These are phyloP conservation scores for Leccinum longicurvipes DNA, from an alignment of 768 basidiomycete species.

Conservation along the genomic window DNA sequence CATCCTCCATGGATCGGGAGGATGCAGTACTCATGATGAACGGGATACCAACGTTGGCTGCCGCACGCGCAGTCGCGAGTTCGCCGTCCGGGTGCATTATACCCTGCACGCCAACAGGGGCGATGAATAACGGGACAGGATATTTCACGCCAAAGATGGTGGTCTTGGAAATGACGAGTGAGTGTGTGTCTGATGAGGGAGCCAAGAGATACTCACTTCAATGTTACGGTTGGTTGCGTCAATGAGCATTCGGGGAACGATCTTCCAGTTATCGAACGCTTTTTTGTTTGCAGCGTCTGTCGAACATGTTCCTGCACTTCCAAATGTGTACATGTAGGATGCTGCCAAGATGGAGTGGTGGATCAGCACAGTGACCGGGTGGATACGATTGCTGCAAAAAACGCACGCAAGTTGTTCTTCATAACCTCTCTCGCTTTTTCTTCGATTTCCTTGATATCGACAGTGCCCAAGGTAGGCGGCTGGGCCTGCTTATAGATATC, in stretches of 20 bases:
- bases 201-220: constrained; percentile 41
- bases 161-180: constrained; percentile 40
- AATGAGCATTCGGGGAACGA: constrained; percentile 80
- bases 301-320: constrained; percentile 67
- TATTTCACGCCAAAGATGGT: constrained; percentile 68
- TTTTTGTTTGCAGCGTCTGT: constrained; percentile 67
- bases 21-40: constrained; percentile 77
- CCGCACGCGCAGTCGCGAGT: constrained; percentile 65
- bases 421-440: constrained; percentile 61
- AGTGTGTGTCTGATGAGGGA: neutral
- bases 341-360: constrained; percentile 32
- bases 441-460: constrained; percentile 60
- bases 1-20: constrained; percentile 68
- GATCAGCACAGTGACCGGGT: neutral
- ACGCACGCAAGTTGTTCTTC: constrained; percentile 53
- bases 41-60: constrained; percentile 57
- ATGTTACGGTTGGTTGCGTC: constrained; percentile 55
- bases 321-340: constrained; percentile 73
- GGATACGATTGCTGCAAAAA: no score
- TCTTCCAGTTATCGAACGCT: constrained; percentile 63
- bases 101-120: constrained; percentile 77
- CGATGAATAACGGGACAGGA: constrained; percentile 59
- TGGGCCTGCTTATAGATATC: constrained; percentile 19
- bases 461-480: constrained; percentile 48
- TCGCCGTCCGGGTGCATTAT: constrained; percentile 72